Evolutionary conservation across 208 protist species (phyloP).

Genomic region (Acanthamoeba triangularis): DNA sequence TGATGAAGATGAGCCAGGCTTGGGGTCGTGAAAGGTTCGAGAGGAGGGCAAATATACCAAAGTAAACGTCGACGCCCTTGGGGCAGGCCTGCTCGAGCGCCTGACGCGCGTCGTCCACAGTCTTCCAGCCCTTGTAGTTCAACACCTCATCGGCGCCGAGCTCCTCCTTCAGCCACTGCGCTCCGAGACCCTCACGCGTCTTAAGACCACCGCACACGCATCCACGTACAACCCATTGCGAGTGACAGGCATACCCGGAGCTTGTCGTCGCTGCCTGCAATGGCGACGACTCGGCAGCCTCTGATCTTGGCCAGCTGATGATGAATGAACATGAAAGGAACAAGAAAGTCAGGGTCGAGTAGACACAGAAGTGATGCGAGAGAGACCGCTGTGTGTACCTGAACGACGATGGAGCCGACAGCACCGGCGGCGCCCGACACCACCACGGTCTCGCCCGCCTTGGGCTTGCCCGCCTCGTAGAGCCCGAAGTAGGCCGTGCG

Average conservation of each 20-base stretch:
- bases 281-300: slow-evolving; percentile 81
- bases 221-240: background rate
- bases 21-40: background rate
- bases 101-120: slow-evolving; percentile 38
- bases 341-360: no score
- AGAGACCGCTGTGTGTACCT: slow-evolving; percentile 37
- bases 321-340: no score
- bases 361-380: no score
- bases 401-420: slow-evolving; percentile 80
- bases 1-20: background rate
- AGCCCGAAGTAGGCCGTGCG: slow-evolving; percentile 74
- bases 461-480: slow-evolving; percentile 73
- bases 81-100: slow-evolving; percentile 78
- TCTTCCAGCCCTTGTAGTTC: slow-evolving; percentile 85
- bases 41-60: slow-evolving; percentile 67
- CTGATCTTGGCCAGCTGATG: slow-evolving; percentile 76
- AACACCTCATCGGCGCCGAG: slow-evolving; percentile 70
- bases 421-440: slow-evolving; percentile 85
- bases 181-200: background rate
- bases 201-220: slow-evolving; percentile 44
- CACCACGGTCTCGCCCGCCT: slow-evolving; percentile 87
- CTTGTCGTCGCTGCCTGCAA: slow-evolving; percentile 84
- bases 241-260: background rate
- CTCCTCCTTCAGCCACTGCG: slow-evolving; percentile 56
- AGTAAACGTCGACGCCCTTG: slow-evolving; percentile 89